Percentiles rank a stretch among this genome's conserved stretches.
Evolutionary conservation across 331 rosid genomes (phyloP).

Genomic region (Quercus phellos): DNA sequence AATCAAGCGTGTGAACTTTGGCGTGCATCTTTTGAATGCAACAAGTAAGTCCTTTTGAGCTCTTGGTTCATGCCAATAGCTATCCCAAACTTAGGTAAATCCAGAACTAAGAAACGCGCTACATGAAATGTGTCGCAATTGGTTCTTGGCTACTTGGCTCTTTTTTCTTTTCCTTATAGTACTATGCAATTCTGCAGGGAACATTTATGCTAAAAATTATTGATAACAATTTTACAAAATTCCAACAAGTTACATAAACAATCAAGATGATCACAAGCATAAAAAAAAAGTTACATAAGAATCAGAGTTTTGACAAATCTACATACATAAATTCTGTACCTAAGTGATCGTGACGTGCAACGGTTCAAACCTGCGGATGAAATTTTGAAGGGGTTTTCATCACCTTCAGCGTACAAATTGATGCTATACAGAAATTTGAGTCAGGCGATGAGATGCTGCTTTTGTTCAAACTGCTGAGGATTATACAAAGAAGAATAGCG

Average conservation of each 20-base stretch:
- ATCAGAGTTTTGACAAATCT: constrained; percentile 30
- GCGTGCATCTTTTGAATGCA: neutral
- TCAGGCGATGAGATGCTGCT: constrained; percentile 12
- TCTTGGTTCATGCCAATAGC: neutral
- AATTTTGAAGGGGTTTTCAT: neutral
- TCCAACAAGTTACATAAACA: constrained; percentile 11
- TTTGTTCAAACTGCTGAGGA: constrained; percentile 9
- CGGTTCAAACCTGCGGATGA: neutral
- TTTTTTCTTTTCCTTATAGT: neutral
- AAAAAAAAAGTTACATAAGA: constrained; percentile 23
- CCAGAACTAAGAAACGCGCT: neutral
- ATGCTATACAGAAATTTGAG: constrained; percentile 31
- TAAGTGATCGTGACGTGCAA: constrained; percentile 1
- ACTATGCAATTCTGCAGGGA: neutral
- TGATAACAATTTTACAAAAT: constrained; percentile 18
- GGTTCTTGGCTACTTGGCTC: neutral
- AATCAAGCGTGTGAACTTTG: neutral
- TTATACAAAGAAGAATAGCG: constrained; percentile 1
- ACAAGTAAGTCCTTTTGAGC: too few relatives aligned
- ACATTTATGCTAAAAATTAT: constrained; percentile 8
- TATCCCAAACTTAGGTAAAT: neutral
- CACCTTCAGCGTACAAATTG: constrained; percentile 14
- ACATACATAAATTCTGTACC: constrained; percentile 21
- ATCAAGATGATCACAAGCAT: constrained; percentile 22
- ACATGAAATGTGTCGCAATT: neutral